Conservation (phyloP, 352 stramenopile genomes). For the Phytophthora europaea region DNA sequence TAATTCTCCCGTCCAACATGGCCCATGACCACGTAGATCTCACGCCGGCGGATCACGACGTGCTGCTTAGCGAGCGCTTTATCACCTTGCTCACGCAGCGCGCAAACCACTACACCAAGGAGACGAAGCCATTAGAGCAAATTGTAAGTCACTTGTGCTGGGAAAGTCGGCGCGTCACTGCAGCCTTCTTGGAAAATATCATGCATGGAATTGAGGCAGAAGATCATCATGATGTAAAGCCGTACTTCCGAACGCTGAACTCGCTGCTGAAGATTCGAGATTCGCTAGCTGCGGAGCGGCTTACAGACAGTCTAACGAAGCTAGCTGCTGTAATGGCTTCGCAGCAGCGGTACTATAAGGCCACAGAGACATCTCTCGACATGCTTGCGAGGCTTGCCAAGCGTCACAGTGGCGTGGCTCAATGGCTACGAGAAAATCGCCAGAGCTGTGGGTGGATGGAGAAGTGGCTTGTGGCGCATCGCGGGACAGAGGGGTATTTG, state of each 20-base stretch:
- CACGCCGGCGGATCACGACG: conserved; percentile 62
- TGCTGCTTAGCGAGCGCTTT: conserved; percentile 82
- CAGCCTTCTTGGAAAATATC: conserved; percentile 70
- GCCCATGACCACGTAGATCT: conserved; percentile 78
- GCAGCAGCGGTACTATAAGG: conserved; percentile 90
- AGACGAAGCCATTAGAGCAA: conserved; percentile 84
- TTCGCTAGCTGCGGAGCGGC: conserved; percentile 64
- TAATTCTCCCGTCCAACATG: conserved; percentile 70
- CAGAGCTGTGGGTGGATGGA: conserved; percentile 84
- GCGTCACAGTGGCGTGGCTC: conserved; percentile 65
- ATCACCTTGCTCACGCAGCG: conserved; percentile 81
- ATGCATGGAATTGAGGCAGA: conserved; percentile 81
- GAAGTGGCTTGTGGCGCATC: conserved; percentile 82
- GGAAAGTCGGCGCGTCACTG: conserved; percentile 74
- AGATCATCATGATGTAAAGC: conserved; percentile 89
- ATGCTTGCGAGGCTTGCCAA: conserved; percentile 89
- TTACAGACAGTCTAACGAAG: conserved; percentile 77
- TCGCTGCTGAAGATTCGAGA: conserved; percentile 84
- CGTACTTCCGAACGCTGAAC: conserved; percentile 90
- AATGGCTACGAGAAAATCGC: conserved; percentile 77
- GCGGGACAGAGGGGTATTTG: conserved; percentile 68
- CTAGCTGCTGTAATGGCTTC: conserved; percentile 84
- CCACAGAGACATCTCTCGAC: conserved; percentile 86
- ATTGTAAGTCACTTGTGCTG: conserved; percentile 84
- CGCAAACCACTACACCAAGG: conserved; percentile 77